Evolutionary conservation across 108 stramenopile species (phyloP), one percentile per base, ranked within the genome.

Genomic region (Pseudonitzschia multiseries): DNA sequence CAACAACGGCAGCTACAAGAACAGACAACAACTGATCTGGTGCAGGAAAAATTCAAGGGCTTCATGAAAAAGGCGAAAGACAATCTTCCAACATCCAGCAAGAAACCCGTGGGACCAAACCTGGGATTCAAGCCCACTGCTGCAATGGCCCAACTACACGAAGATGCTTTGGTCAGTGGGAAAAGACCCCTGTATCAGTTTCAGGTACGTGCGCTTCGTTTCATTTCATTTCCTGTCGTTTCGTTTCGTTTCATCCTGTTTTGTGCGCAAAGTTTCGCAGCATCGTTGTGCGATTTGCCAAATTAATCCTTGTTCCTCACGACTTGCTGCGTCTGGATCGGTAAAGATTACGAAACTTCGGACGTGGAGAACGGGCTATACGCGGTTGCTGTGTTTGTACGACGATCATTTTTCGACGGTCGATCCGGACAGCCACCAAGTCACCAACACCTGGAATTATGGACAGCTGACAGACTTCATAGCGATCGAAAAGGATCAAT

Each of bases 321-420:
- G 50, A 3, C 50, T 51, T 1, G 10, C 3, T 51, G 8, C 3
- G 1, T n/a, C 50, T 36, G 50, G 17, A 26, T 24, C 20, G 54
- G 24, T 4, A 56, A 20, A 56, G 54, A 56, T 56, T 3, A 56
- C 54, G 54, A 62, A 62, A 62, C 61, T 62, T n/a, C 70, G 84
- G 6, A 68, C 71, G 0, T 88, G 87, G 87, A 69, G 87, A 66
- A 88, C 87, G n/a, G 85, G 85, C 20, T 88, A 88, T 68, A 61
- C 73, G 10, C 84, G 87, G 0, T 48, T 85, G 26, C 67, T 88
- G 57, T 74, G 71, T 64, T 65, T 88, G 56, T 76, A 85, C 75
- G 54, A 73, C 48, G 75, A 83, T 27, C 73, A 79, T 51, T 79
- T 88, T 64, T 59, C 70, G 10, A 88, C 87, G 18, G 27, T 83